phyloP scores from a whole-genome alignment of 257 asterid genomes.

The Solanum paucissectum region DNA sequence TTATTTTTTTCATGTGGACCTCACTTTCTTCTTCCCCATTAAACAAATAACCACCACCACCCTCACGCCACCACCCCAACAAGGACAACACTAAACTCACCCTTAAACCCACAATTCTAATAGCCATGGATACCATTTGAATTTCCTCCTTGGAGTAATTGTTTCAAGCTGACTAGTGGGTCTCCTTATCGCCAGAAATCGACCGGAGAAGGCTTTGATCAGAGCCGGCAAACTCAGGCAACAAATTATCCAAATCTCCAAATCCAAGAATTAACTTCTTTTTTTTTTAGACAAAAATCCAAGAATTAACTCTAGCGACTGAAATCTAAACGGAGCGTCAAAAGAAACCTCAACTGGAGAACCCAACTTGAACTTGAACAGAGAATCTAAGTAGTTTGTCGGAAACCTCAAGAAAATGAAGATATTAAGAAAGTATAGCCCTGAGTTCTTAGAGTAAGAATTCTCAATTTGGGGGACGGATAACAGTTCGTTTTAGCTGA shows the following conservation, averaged over 20 bases:
- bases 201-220: slow-evolving; percentile 28
- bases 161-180: slow-evolving; percentile 13
- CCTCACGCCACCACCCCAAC: background rate
- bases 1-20: background rate
- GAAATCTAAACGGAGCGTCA: background rate
- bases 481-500: background rate
- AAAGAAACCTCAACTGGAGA: background rate
- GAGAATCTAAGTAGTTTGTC: background rate
- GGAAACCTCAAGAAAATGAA: background rate
- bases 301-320: background rate
- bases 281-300: slow-evolving; percentile 1
- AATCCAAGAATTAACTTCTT: slow-evolving; percentile 14
- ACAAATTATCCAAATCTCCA: slow-evolving; percentile 32
- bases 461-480: background rate
- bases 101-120: background rate
- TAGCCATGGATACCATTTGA: background rate
- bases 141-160: background rate
- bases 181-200: slow-evolving; percentile 22
- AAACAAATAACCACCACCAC: background rate
- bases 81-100: background rate
- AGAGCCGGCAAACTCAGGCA: slow-evolving; percentile 27
- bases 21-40: background rate
- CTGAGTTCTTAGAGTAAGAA: background rate
- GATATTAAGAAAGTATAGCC: background rate
- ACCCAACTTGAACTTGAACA: background rate